Evolutionary conservation across 202 grass and related monocot genomes (phyloP), one percentile per base, ranked within the genome.

Genomic region (Dendrocalamus latiflorus): DNA sequence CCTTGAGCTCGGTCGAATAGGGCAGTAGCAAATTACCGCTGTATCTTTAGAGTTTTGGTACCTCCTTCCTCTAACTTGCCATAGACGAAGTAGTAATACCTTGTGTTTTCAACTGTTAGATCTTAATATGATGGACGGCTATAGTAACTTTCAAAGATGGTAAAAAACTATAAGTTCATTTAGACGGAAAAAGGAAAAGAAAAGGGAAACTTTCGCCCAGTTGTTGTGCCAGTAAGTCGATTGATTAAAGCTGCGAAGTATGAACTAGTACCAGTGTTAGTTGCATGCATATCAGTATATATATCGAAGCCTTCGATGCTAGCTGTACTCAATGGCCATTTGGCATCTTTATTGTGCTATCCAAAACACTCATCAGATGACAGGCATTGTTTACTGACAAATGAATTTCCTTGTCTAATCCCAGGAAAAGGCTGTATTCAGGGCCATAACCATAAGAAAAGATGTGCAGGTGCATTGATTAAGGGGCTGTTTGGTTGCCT

Each of bases 351-450:
- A 30, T 30, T 30, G 28, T 26, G 58, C 58, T 43, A 77, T 25
- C 73, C 60, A 14, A 84, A 72, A 78, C 58, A 82, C 56, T 72
- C 86, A 75, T 72, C 78, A 86, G 70, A 65, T 16, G 78, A n/a
- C 78, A 67, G 18, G 48, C 26, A 36, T 72, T 82, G 78, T 17
- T 82, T 44, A 74, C 69, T 39, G 77, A 44, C 87, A 82, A 48
- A 66, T 33, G 72, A 84, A 68, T 60, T 77, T 77, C 34, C 65
- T 72, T 77, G 37, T 71, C 57, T 90, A 82, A 79, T 83, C 88
- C 88, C 88, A 86, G 80, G 59, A 39, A 81, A 85, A 37, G 20
- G 65, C 47, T 58, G 69, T 65, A 25, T 72, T 77, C 57, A 85
- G 72, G 75, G 33, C 50, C 78, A 82, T 82, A 81, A 65, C 83